phyloP scores from a whole-genome alignment of 257 asterid genomes.

The Eustoma russellianum region DNA sequence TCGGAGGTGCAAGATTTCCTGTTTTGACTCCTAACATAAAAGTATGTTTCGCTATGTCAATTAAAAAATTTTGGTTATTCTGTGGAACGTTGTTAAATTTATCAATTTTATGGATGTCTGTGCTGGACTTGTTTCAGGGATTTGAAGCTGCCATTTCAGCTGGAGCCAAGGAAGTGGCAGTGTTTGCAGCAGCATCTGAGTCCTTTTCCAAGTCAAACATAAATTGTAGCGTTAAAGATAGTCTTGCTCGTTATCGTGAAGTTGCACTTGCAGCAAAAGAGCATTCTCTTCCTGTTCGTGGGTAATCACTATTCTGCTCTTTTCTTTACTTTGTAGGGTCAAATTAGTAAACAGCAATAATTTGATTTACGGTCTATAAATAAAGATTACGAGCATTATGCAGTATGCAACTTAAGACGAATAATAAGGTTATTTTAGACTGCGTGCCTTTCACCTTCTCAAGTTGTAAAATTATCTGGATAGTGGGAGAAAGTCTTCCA shows the following conservation, averaged over 20 bases:
- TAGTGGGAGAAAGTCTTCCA: too few species aligned
- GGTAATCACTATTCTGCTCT: slow-evolving; percentile 37
- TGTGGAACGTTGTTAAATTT: not conserved
- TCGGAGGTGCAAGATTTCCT: slow-evolving; percentile 51
- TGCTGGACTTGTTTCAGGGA: slow-evolving; percentile 40
- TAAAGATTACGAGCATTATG: too few species aligned
- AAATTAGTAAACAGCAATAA: too few species aligned
- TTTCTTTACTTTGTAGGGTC: not conserved
- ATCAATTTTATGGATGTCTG: slow-evolving; percentile 2
- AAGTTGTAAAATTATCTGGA: too few species aligned
- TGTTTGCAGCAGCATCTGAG: slow-evolving; percentile 92
- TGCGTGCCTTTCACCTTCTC: too few species aligned
- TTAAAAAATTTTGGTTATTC: slow-evolving; percentile 1
- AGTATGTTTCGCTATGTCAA: slow-evolving; percentile 28
- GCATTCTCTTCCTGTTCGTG: slow-evolving; percentile 65
- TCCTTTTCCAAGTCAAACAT: slow-evolving; percentile 74
- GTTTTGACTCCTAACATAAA: slow-evolving; percentile 88
- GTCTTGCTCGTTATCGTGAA: slow-evolving; percentile 68
- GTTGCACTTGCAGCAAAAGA: slow-evolving; percentile 68
- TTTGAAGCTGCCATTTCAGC: slow-evolving; percentile 76
- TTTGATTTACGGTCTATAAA: too few species aligned
- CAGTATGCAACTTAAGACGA: too few species aligned
- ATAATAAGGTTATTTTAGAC: too few species aligned
- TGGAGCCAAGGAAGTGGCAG: slow-evolving; percentile 91
- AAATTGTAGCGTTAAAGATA: slow-evolving; percentile 75